Evolutionary conservation across 768 basidiomycete genomes (phyloP).

Genomic region (Fomitopsis pulvina): DNA sequence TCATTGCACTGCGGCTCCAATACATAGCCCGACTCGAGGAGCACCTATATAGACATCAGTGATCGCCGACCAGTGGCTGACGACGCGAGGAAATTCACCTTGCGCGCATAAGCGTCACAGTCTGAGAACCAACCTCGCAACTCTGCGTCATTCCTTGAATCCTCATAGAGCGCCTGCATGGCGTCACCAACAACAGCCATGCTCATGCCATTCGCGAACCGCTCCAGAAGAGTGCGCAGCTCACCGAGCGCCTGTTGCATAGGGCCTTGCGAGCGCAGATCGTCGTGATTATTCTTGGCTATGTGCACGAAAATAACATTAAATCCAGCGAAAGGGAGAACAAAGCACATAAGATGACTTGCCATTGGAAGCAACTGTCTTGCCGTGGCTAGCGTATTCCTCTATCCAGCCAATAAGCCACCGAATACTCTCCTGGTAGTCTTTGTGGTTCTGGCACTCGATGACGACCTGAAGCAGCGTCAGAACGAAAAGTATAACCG

Average conservation of each 20-base stretch:
- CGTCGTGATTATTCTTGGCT: constrained; percentile 14
- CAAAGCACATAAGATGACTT: background rate
- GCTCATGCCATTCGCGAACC: constrained; percentile 75
- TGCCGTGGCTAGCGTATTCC: constrained; percentile 45
- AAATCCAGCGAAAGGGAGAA: background rate
- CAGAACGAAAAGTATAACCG: background rate
- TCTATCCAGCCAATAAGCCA: constrained; percentile 64
- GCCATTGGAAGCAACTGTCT: constrained; percentile 18
- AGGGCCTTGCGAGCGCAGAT: constrained; percentile 38
- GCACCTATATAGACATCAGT: constrained; percentile 31
- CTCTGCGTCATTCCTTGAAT: constrained; percentile 67
- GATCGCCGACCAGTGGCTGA: background rate
- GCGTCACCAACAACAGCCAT: constrained; percentile 67
- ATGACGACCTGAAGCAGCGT: constrained; percentile 52
- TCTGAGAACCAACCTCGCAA: constrained; percentile 67
- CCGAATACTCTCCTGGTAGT: constrained; percentile 77
- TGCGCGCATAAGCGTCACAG: constrained; percentile 59
- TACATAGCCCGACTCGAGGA: constrained; percentile 81
- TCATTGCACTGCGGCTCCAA: constrained; percentile 69
- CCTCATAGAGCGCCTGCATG: constrained; percentile 62
- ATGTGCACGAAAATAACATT: background rate
- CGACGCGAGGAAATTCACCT: constrained; percentile 29
- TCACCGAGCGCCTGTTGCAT: constrained; percentile 53
- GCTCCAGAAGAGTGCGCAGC: constrained; percentile 79
- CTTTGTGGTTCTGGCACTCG: constrained; percentile 88